A percentile compares a stretch with the other conserved stretches of the same genome.
phyloP scores from a whole-genome alignment of 768 basidiomycete genomes.

The Candolleomyces efflorescens region DNA sequence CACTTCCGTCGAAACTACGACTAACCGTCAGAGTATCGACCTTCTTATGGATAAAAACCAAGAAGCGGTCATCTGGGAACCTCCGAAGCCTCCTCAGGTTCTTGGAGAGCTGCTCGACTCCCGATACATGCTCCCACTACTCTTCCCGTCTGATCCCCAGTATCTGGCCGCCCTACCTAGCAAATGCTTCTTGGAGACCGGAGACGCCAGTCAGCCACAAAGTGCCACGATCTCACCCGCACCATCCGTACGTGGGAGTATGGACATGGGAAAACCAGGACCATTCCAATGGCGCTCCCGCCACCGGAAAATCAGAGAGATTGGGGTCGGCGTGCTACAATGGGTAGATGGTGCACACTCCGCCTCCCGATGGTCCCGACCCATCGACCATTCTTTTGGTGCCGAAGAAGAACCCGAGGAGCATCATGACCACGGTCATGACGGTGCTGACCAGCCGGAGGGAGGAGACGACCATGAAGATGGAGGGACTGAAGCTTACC shows the following conservation, averaged over 20 bases:
- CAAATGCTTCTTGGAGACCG: slow-evolving; percentile 33
- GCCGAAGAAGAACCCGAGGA: slow-evolving; percentile 35
- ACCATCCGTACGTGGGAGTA: slow-evolving; percentile 12
- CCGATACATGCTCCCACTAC: slow-evolving; percentile 85
- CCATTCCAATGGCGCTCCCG: slow-evolving; percentile 57
- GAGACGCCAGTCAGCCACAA: slow-evolving; percentile 11
- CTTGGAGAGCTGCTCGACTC: slow-evolving; percentile 92
- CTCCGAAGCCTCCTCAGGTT: slow-evolving; percentile 71
- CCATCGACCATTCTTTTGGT: slow-evolving; percentile 37
- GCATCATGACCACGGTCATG: slow-evolving; percentile 34
- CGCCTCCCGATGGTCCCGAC: slow-evolving; percentile 56
- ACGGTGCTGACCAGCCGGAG: no score
- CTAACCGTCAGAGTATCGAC: slow-evolving; percentile 61
- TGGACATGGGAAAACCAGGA: slow-evolving; percentile 19
- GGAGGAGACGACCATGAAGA: slow-evolving; percentile 20
- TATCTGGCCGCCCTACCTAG: slow-evolving; percentile 68
- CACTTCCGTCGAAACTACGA: slow-evolving; percentile 30
- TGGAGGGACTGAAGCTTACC: slow-evolving; percentile 18
- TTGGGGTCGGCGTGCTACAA: slow-evolving; percentile 54
- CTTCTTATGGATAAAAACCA: slow-evolving; percentile 68
- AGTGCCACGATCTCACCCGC: slow-evolving; percentile 3
- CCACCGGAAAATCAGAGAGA: slow-evolving; percentile 56
- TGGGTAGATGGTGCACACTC: slow-evolving; percentile 68
- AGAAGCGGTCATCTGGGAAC: slow-evolving; percentile 71
- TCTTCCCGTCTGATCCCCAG: slow-evolving; percentile 77